Evolutionary conservation across 202 grass and related monocot species (phyloP).

Genomic region (Carex arenaria): DNA sequence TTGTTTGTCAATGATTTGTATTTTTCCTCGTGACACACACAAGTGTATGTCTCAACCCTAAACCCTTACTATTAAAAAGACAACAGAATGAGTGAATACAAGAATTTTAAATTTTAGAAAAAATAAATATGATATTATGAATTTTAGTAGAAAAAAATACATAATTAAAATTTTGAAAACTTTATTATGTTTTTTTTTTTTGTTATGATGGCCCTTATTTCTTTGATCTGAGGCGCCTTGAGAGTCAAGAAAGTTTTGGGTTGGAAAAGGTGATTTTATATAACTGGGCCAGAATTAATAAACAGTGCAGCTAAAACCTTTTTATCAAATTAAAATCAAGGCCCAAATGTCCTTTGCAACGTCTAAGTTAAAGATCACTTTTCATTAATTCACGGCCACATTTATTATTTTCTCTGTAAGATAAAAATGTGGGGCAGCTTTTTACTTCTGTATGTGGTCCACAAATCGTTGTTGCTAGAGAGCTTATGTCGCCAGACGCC

Average conservation of each 20-base stretch:
- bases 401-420: neutral
- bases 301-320: neutral
- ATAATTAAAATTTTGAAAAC: too few relatives aligned
- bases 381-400: neutral
- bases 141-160: too few relatives aligned
- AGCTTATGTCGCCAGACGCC: neutral
- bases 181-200: neutral
- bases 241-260: neutral
- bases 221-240: neutral
- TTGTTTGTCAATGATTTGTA: too few relatives aligned
- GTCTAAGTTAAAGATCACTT: neutral
- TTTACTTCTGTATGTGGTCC: neutral
- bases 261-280: neutral
- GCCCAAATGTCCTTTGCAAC: neutral
- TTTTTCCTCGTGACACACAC: too few relatives aligned
- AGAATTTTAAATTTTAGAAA: too few relatives aligned
- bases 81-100: too few relatives aligned
- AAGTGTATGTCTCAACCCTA: too few relatives aligned
- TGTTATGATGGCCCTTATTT: neutral
- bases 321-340: neutral
- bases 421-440: neutral
- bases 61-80: too few relatives aligned
- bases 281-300: neutral
- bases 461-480: neutral
- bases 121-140: too few relatives aligned